Conservation (phyloP, 75 land plant species). For the Pseudotsuga menziesii region DNA sequence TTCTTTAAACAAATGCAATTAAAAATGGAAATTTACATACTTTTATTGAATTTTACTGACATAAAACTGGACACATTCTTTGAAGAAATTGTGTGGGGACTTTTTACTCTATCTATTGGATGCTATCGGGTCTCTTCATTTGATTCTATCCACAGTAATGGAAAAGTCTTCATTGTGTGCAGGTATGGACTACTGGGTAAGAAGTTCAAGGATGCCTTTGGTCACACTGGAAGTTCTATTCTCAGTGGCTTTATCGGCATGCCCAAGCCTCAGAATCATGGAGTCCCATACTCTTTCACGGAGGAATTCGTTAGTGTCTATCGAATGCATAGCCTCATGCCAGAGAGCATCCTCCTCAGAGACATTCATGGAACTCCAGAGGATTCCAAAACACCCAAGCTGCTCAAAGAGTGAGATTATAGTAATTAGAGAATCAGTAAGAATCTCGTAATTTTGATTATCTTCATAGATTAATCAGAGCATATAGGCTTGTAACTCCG, state of each 20-base stretch:
- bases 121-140: neutral
- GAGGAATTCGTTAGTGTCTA: slow-evolving; percentile 69
- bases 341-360: slow-evolving; percentile 41
- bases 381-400: slow-evolving; percentile 22
- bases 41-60: too few relatives aligned
- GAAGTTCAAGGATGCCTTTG: slow-evolving; percentile 49
- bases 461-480: too few relatives aligned
- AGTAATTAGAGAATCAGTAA: neutral
- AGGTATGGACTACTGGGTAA: slow-evolving; percentile 82
- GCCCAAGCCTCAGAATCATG: slow-evolving; percentile 53
- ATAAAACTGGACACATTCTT: too few relatives aligned
- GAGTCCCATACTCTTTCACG: slow-evolving; percentile 70
- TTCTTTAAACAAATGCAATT: too few relatives aligned
- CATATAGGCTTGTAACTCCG: too few relatives aligned
- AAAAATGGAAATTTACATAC: too few relatives aligned
- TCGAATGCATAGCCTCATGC: slow-evolving; percentile 61
- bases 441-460: too few relatives aligned
- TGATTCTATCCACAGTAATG: neutral
- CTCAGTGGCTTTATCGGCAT: slow-evolving; percentile 60
- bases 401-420: slow-evolving; percentile 31
- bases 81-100: too few relatives aligned
- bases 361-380: slow-evolving; percentile 23
- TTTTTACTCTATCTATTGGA: neutral
- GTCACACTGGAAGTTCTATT: slow-evolving; percentile 32
- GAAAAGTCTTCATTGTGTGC: neutral